Percentiles rank a stretch among this genome's conserved stretches.
Conservation (phyloP, 1,139 yeast genomes). For the Candida glucosophila region DNA sequence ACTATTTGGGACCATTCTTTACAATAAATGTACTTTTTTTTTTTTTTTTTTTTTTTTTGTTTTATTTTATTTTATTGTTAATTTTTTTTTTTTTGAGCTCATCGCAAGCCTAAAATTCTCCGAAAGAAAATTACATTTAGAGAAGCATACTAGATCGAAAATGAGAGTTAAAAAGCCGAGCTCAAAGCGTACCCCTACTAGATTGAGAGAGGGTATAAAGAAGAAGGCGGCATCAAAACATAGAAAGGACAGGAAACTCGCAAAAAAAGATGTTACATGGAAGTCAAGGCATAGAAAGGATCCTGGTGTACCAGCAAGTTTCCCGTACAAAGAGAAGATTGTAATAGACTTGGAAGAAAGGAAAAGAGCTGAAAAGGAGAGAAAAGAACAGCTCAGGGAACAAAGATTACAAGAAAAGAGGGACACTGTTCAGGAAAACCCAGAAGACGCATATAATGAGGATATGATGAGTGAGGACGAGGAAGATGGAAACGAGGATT, state of each 20-base stretch:
- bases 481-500: constrained; percentile 43
- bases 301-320: constrained; percentile 89
- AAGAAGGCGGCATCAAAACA: constrained; percentile 91
- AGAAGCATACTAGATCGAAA: constrained; percentile 1
- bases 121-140: neutral
- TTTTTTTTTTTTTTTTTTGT: neutral
- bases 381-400: constrained; percentile 40
- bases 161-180: constrained; percentile 60
- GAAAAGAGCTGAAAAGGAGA: constrained; percentile 56
- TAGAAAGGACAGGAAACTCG: constrained; percentile 70
- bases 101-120: neutral
- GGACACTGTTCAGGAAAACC: constrained; percentile 14
- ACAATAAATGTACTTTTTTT: too few species aligned
- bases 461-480: constrained; percentile 34
- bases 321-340: constrained; percentile 86
- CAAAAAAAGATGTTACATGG: constrained; percentile 93
- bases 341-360: constrained; percentile 72
- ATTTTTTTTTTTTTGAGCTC: neutral
- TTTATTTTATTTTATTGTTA: neutral
- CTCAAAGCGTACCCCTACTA: constrained; percentile 81
- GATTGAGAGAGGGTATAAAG: constrained; percentile 91
- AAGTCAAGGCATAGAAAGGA: constrained; percentile 75
- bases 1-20: too few species aligned
- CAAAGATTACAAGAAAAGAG: constrained; percentile 39
- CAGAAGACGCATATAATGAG: constrained; percentile 6